Base-by-base conservation (phyloP, 805 yeast genomes). In the Metschnikowia proteae region DNA sequence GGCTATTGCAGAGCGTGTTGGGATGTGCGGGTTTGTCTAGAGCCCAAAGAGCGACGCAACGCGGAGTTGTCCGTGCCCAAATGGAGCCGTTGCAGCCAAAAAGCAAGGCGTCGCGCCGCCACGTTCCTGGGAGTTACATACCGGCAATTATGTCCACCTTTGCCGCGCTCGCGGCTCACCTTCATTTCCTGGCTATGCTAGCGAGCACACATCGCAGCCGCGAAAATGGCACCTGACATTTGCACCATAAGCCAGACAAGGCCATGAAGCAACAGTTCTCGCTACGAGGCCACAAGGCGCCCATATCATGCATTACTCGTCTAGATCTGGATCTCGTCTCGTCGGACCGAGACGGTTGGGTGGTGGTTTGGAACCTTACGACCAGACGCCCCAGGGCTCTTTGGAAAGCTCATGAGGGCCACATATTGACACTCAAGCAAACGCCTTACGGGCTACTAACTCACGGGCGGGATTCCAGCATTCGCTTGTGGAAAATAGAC, bases 401-500 rank as follows among this genome's bases (percentile, higher is more conserved):
- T 1, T 84, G 88, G 83, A 66, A 72, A 51, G 86, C 82, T 0
- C 96, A 88, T 60, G 66, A 62, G 5, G 71, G 70, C 13, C 66
- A 72, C 6, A 60, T 87, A 1, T 57, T 86, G 25, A 72, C 84
- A 0, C 59, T 85, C 2, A 63, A 67, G 41, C 62, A 29, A 60
- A 62, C 53, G 34, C 55, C 26, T 26, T 42, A 34, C 6, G 57
- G 66, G 53, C 48, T 85, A 0, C 50, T 83, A 23, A 82, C 86
- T 2, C 94, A 87, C 60, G 84, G 84, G 0, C 72, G 87, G 48
- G 95, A 87, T 62, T 80, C 84, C 25, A 71, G 65, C 34, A 59
- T 75, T 17, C 74, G 66, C 50, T 59, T 80, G 29, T 82, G 83
- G 84, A 61, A 64, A 49, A 52, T 65, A 7, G 29, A 6, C 26